Evolutionary conservation across 768 basidiomycete species (phyloP), one percentile per base, ranked within the genome.

Genomic region (Auriscalpium orientale): DNA sequence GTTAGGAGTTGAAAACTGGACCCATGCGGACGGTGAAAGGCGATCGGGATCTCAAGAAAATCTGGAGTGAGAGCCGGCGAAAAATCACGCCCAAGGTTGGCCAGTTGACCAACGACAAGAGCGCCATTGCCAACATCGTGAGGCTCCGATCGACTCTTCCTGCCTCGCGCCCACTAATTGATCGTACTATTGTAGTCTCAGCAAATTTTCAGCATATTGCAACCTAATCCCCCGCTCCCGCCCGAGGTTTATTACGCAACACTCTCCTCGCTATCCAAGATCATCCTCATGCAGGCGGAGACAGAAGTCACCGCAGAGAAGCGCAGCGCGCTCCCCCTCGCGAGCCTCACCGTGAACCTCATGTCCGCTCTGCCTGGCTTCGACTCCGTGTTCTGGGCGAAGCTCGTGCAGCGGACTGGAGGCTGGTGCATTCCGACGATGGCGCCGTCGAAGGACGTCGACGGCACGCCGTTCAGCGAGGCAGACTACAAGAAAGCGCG

Each of bases 231-330:
- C 18, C 62, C 60, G 0, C 61, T 66, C 54, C 66, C 69, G 12
- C 58, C 61, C 38, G 61, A 67, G n/a, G 72, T 89, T 53, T 95
- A 93, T 67, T 68, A 76, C 48, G 89, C 91, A 50, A 77, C 87
- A 20, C 80, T 95, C 46, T 94, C 90, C 20, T 87, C 93, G n/a
- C 80, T 98, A 43, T 76, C 91, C 48, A 98, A 98, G 67, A 76
- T 84, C 16, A 85, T 98, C 58, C 78, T 98, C 46, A 77, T 89
- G 36, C 95, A 98, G 72, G 94, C 94, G 16, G 94, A 97, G 73
- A 88, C 85, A 0, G 95, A 98, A 70, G 90, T 95, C 9, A 83
- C 88, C 1, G 93, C 94, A 2, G 90, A 95, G 70, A 84, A 88
- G 64, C 83, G 84, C 34, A 87, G 88, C 21, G 94, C 93, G 0